phyloP scores from a whole-genome alignment of 2,329 filamentous ascomycete species.

The Penicillium sp. region DNA sequence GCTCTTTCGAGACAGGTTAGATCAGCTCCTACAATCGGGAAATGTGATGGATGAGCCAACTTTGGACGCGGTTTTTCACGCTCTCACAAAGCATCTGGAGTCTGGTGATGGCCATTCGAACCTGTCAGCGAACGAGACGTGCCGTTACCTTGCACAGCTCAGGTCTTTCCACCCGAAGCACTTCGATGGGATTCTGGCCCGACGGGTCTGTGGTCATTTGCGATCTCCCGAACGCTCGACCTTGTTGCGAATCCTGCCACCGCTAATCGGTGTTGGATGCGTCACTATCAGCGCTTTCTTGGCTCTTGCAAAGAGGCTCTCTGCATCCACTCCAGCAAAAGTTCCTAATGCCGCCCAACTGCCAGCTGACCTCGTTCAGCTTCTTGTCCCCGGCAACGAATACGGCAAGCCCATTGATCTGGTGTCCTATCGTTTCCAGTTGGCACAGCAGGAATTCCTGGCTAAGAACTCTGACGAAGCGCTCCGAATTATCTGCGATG shows the following conservation, averaged over 20 bases:
- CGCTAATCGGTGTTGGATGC: conserved; percentile 46
- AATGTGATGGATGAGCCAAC: conserved; percentile 47
- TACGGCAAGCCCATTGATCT: conserved; percentile 28
- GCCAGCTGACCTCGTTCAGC: conserved; percentile 33
- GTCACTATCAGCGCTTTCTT: conserved; percentile 43
- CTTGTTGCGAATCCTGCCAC: conserved; percentile 35
- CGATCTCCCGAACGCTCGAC: conserved; percentile 33
- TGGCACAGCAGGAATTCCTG: conserved; percentile 41
- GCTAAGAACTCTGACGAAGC: conserved; percentile 33
- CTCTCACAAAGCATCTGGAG: conserved; percentile 40
- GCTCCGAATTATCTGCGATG: conserved; percentile 35
- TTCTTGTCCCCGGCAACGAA: conserved; percentile 26
- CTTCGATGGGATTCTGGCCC: conserved; percentile 43
- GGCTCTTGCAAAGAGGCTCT: conserved; percentile 33
- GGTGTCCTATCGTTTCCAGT: conserved; percentile 41
- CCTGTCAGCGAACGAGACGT: conserved; percentile 36
- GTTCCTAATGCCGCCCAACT: conserved; percentile 29
- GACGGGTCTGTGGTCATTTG: conserved; percentile 43
- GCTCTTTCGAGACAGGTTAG: conserved; percentile 45
- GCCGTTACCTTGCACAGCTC: conserved; percentile 43
- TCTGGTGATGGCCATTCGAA: conserved; percentile 28
- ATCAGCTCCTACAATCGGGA: conserved; percentile 45
- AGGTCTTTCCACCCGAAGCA: conserved; percentile 43
- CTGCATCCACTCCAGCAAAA: conserved; percentile 22
- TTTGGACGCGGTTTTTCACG: conserved; percentile 42